Base-by-base conservation (phyloP, 2,329 filamentous ascomycete genomes). In the Fusarium algeriense region DNA sequence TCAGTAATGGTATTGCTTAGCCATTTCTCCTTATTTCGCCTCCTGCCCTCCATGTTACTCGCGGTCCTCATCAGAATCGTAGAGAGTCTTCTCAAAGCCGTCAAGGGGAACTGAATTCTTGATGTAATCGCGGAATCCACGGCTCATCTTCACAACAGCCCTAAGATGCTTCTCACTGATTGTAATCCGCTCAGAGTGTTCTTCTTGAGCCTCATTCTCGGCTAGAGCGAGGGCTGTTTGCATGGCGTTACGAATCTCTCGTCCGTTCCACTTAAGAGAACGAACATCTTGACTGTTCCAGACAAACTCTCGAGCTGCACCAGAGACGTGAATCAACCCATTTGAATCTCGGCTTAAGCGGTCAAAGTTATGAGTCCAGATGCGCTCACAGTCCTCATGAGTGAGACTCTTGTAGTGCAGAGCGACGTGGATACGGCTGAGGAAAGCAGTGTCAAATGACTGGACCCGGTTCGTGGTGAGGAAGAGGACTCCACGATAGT, bases 381-480 rank as follows among this genome's bases (percentile, higher is more conserved):
- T 84, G 60, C 80, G 79, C 69, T 82, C 80, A 45, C 84, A 81
- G 70, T 85, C 81, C 40, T 79, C 78, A 57, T 84, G 78, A 13
- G 73, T 77, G 5, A 86, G 80, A 38, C 80, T 75, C 58, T 78
- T 78, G 73, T 85, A 86, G 76, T 85, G 83, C 48, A 86, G 78
- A 9, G 83, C 83, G 5, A 86, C 83, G 71, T 86, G 84, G 61
- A 87, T 85, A 41, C 85, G 83, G 50, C 81, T 83, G 40, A 84
- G 82, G 69, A 87, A 84, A n/a, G 85, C 85, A 12, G 76, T 76
- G 70, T 87, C 85, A 58, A 87, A 85, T 35, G 79, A 79, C 54
- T 81, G 80, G 34, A 86, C 84, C 20, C 84, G 81, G 78, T 86
- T 87, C 48, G 84, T 86, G 20, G 84, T 87, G 60, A 87, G 78